These are phyloP conservation scores for Trichophyton equinum DNA, from an alignment of 2,329 filamentous ascomycete genomes.

Conservation along the genomic window DNA sequence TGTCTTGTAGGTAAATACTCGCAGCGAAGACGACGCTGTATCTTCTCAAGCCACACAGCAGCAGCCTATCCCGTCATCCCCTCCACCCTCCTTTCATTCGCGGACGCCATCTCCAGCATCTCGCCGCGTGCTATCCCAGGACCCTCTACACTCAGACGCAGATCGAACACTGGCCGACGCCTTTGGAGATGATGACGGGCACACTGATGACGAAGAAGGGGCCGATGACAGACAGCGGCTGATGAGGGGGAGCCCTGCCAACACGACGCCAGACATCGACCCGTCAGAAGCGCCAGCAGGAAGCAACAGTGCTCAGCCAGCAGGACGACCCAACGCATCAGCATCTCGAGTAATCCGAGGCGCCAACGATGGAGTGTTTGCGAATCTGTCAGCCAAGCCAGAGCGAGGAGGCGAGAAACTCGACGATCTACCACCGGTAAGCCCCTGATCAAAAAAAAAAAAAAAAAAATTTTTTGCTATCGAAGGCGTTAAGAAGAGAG, in stretches of 20 bases:
- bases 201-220: constrained; percentile 57
- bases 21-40: constrained; percentile 31
- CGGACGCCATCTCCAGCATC: constrained; percentile 56
- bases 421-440: constrained; percentile 85
- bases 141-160: constrained; percentile 44
- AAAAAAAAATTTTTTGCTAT: background rate
- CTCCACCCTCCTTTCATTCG: constrained; percentile 73
- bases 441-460: constrained; percentile 27
- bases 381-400: constrained; percentile 84
- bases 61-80: constrained; percentile 27
- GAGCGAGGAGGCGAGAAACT: constrained; percentile 60
- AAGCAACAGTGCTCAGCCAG: background rate
- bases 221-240: constrained; percentile 74
- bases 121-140: constrained; percentile 41
- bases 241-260: constrained; percentile 52
- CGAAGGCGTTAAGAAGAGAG: too few relatives aligned
- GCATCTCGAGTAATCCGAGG: constrained; percentile 27
- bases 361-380: constrained; percentile 87
- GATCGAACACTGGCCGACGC: constrained; percentile 81
- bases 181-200: constrained; percentile 72
- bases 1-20: constrained; percentile 30
- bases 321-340: background rate
- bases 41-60: constrained; percentile 19
- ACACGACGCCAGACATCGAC: background rate
- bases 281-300: background rate